Conservation (phyloP, 164 flowering plant species). For the Amborella trichopoda region DNA sequence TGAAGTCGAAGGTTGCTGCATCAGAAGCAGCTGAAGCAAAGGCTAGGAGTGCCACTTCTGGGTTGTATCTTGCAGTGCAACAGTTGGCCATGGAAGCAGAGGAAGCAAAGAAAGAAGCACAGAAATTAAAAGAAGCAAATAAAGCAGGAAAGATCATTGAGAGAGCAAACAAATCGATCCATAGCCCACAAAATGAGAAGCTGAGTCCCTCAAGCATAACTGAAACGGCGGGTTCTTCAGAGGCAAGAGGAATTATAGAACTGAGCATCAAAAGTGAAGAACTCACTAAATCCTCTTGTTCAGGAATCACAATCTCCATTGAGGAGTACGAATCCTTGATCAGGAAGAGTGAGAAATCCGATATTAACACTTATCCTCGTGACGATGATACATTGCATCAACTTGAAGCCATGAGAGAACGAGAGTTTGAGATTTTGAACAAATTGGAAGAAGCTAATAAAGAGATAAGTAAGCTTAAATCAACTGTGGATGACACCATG, state of each 20-base stretch:
- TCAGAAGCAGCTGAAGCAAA: constrained; percentile 42
- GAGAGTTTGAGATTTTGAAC: constrained; percentile 27
- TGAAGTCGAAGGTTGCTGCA: constrained; percentile 36
- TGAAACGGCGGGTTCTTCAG: too few relatives aligned
- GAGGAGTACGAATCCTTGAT: constrained; percentile 26
- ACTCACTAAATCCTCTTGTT: constrained; percentile 1
- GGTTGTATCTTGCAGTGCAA: constrained; percentile 27
- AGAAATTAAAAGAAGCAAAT: constrained; percentile 12
- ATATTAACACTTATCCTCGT: constrained; percentile 3
- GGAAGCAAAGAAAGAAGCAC: constrained; percentile 28
- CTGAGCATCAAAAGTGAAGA: neutral
- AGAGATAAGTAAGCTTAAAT: constrained; percentile 28
- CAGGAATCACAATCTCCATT: constrained; percentile 20
- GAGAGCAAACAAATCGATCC: constrained; percentile 1
- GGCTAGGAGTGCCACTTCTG: constrained; percentile 18
- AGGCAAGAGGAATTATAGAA: constrained; percentile 3
- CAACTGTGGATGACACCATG: constrained; percentile 31
- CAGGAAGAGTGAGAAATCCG: constrained; percentile 17
- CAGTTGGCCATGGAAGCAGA: constrained; percentile 34
- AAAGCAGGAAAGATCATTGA: constrained; percentile 2
- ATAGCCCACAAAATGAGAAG: too few relatives aligned
- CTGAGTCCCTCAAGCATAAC: too few relatives aligned
- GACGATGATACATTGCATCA: constrained; percentile 2
- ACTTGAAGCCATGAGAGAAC: constrained; percentile 2
- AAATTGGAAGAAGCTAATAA: constrained; percentile 28